These are phyloP conservation scores for Aureobasidium sp. DNA, from an alignment of 2,329 filamentous ascomycete genomes.

Conservation along the genomic window DNA sequence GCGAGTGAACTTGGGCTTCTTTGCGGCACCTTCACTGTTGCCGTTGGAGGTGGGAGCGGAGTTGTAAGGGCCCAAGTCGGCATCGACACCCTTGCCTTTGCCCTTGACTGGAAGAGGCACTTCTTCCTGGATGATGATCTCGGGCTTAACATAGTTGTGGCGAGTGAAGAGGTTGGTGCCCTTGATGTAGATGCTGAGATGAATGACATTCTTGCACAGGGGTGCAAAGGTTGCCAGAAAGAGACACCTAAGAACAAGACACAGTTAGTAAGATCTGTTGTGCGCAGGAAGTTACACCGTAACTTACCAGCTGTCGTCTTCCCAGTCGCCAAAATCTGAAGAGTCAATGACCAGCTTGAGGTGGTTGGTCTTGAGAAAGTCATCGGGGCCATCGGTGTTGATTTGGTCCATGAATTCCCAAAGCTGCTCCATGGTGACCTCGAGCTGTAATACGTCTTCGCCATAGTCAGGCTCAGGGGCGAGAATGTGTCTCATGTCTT, in stretches of 20 bases:
- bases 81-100: background rate
- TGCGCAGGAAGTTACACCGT: background rate
- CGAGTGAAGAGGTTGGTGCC: constrained; percentile 7
- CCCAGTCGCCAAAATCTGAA: constrained; percentile 2
- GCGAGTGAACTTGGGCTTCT: background rate
- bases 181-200: constrained; percentile 4
- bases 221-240: background rate
- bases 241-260: background rate
- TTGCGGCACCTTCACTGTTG: background rate
- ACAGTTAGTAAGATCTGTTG: background rate
- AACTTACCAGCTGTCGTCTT: constrained; percentile 5
- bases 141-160: constrained; percentile 11
- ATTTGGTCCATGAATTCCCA: background rate
- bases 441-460: background rate
- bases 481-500: background rate
- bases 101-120: background rate
- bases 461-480: background rate
- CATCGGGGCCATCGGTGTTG: background rate
- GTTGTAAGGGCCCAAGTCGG: background rate
- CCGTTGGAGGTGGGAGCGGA: background rate
- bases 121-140: background rate
- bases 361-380: background rate
- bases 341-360: constrained; percentile 9
- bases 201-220: background rate
- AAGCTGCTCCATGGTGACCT: background rate